A percentile compares a stretch with the other conserved stretches of the same genome.
These are phyloP conservation scores for Ilex asprella DNA, from an alignment of 257 asterid species.

Conservation along the genomic window DNA sequence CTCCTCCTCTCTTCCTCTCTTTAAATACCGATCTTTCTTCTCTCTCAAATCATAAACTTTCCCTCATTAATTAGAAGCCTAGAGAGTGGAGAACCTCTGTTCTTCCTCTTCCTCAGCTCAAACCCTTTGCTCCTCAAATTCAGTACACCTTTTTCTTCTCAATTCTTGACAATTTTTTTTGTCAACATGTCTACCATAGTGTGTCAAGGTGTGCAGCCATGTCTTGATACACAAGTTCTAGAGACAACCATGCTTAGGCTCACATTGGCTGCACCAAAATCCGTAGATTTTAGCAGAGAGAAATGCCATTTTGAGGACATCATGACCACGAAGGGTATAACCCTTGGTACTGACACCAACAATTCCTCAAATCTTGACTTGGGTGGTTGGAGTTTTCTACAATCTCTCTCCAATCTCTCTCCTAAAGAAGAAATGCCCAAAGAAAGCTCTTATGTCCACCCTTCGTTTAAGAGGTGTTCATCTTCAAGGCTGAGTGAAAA, in stretches of 20 bases:
- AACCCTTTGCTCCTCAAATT: neutral
- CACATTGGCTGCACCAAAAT: constrained; percentile 24
- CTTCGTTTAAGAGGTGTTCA: constrained; percentile 18
- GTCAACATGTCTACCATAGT: constrained; percentile 48
- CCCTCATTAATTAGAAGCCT: no score
- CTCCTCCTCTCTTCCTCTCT: constrained; percentile 8
- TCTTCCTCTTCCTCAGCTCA: neutral
- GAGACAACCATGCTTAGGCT: constrained; percentile 55
- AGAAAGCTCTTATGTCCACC: constrained; percentile 23
- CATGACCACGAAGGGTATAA: neutral
- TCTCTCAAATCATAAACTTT: neutral
- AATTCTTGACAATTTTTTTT: no score
- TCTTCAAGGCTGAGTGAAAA: constrained; percentile 34
- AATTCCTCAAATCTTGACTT: neutral
- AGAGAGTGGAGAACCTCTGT: no score
- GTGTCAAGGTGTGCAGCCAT: constrained; percentile 34
- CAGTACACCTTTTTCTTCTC: no score
- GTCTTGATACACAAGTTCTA: constrained; percentile 33
- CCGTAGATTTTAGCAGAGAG: constrained; percentile 9
- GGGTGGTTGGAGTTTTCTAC: constrained; percentile 41
- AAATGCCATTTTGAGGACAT: constrained; percentile 3
- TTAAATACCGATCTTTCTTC: constrained; percentile 1
- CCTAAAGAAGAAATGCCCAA: constrained; percentile 12
- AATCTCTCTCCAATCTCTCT: constrained; percentile 15
- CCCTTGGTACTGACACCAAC: no score